Percentiles rank a stretch among this genome's conserved stretches.
These are phyloP conservation scores for Aspergillus fischeri DNA, from an alignment of 2,329 filamentous ascomycete species.

Conservation along the genomic window DNA sequence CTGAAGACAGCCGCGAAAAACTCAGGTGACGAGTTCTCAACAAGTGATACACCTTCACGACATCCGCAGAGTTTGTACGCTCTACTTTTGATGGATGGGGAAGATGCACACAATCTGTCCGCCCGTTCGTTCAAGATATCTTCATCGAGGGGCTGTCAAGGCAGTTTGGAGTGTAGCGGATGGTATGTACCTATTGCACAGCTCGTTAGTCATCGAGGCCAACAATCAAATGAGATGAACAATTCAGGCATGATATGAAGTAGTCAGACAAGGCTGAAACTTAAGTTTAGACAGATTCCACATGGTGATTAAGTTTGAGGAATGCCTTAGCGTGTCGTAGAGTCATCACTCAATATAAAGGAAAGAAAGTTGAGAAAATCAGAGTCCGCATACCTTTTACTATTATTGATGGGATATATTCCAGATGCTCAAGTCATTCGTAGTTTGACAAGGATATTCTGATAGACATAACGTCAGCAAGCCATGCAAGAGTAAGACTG, in stretches of 20 bases:
- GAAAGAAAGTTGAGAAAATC: slow-evolving; percentile 7
- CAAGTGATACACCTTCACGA: slow-evolving; percentile 53
- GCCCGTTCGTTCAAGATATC: slow-evolving; percentile 65
- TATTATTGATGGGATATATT: slow-evolving; percentile 1
- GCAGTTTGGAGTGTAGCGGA: slow-evolving; percentile 15
- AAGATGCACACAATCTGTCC: slow-evolving; percentile 58
- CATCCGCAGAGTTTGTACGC: slow-evolving; percentile 63
- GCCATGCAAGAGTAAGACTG: slow-evolving; percentile 2
- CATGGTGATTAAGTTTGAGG: slow-evolving; percentile 63
- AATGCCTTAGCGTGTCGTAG: slow-evolving; percentile 64
- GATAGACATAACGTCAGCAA: slow-evolving; percentile 4
- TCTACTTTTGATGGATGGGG: slow-evolving; percentile 51
- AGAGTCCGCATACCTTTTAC: slow-evolving; percentile 42
- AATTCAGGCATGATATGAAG: slow-evolving; percentile 12
- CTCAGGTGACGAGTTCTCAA: slow-evolving; percentile 67
- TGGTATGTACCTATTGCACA: slow-evolving; percentile 30
- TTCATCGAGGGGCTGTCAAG: slow-evolving; percentile 45
- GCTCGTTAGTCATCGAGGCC: slow-evolving; percentile 28
- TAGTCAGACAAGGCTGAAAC: slow-evolving; percentile 68
- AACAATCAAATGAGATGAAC: slow-evolving; percentile 13
- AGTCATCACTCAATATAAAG: slow-evolving; percentile 53
- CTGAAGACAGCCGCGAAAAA: slow-evolving; percentile 25
- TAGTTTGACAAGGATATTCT: not conserved
- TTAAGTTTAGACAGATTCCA: slow-evolving; percentile 59
- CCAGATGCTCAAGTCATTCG: not conserved